Evolutionary conservation across 257 asterid genomes (phyloP).

Genomic region (Ajuga chamaepitys): DNA sequence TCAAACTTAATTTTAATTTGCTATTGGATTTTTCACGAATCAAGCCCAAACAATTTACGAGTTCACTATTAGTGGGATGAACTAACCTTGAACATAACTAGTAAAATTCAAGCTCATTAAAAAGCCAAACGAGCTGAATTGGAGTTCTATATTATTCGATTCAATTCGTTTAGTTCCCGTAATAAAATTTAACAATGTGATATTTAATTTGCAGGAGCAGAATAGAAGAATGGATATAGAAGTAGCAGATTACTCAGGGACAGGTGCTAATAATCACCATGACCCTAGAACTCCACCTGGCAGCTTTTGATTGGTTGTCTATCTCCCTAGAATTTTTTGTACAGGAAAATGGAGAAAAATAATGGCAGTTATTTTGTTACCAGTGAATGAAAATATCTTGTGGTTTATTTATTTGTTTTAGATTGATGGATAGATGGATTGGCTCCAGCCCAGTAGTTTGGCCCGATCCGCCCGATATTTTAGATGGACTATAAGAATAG

Average conservation of each 20-base stretch:
- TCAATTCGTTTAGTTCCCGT: too few species aligned
- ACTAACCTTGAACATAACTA: too few species aligned
- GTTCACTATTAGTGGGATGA: too few species aligned
- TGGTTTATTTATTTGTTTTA: not conserved
- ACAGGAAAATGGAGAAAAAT: not conserved
- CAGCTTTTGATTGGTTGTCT: slow-evolving; percentile 3
- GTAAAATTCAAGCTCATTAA: too few species aligned
- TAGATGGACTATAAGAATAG: too few species aligned
- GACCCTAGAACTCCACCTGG: slow-evolving; percentile 37
- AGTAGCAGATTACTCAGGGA: slow-evolving; percentile 34
- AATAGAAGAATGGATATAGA: slow-evolving; percentile 26
- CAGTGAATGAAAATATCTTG: not conserved
- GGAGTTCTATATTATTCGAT: too few species aligned
- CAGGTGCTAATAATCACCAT: slow-evolving; percentile 52
- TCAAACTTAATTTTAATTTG: too few species aligned
- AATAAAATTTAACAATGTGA: not conserved
- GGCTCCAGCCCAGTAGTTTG: too few species aligned
- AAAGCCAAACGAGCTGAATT: too few species aligned
- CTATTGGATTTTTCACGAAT: too few species aligned
- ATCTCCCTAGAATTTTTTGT: slow-evolving; percentile 3
- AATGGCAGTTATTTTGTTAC: not conserved
- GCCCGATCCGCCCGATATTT: too few species aligned
- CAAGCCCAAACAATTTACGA: too few species aligned
- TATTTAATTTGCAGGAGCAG: slow-evolving; percentile 17
- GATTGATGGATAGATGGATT: not conserved